Base-by-base conservation (phyloP, 2,329 filamentous ascomycete species). In the Botrytis galanthina region DNA sequence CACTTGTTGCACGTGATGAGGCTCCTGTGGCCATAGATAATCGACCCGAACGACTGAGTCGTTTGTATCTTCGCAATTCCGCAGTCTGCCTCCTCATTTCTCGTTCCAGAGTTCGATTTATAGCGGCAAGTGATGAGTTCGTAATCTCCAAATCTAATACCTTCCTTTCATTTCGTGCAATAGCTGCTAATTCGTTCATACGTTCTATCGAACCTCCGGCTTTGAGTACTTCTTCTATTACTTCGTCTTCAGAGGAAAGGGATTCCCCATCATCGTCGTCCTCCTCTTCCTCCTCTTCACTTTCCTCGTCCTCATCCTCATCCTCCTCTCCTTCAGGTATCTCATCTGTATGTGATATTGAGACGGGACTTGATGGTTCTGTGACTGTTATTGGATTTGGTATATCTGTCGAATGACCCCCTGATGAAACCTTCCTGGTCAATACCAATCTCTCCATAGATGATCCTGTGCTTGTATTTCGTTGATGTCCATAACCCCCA, bases 81-180 rank as follows among this genome's bases (percentile, higher is more conserved):
- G 92, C 89, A 54, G 93, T 95, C 79, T 98, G 95, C 81, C 97
- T 97, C 39, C 94, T 90, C 78, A 99, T 87, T 81, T 98, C 94
- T 37, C 94, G 89, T 83, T 99, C 96, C 0, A 99, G 84, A 0
- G 94, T 96, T 71, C 95, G 88, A 81, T 99, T 99, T 83, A 99
- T 98, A 59, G 96, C 96, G 73, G 97, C 89, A 4, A 99, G 87
- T 1, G 95, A 98, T 1, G 94, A 96, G 80, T 99, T 99, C 72
- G 93, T 97, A 76, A 99, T 99, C 81, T 99, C 94, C 9, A 99
- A 85, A 81, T 99, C 96, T 77, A 98, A 89, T 1, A 99, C 95
- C 84, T 98, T 99, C 75, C 96, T 90, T 82, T 98, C 96, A 51
- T 94, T 89, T 44, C 96, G 89, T 22, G 96, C 96, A 80, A 94